Evolutionary conservation across 495 filamentous ascomycete genomes (phyloP), one percentile per base, ranked within the genome.

Genomic region (Penicillium dipodomyicola): DNA sequence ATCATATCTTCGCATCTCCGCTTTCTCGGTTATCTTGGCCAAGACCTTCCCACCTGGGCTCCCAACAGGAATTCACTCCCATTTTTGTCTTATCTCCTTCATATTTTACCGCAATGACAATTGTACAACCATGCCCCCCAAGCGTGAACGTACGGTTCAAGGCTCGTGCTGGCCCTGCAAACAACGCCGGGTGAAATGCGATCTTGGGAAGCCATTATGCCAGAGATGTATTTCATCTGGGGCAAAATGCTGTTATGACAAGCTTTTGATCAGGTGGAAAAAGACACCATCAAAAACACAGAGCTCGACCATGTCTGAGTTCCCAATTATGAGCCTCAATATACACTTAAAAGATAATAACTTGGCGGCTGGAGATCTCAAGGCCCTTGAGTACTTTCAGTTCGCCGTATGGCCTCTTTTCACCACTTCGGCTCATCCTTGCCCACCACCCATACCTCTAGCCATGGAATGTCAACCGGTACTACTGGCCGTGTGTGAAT

Each of bases 131-230:
- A 63, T 67, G 65, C 57, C 65, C 19, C 53, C 56, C 9, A 67
- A 65, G 49, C 65, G 70, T 51, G 62, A 72, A 45, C 64, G 70
- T 43, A 74, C 67, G 7, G 69, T 74, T 45, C 67, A 71, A 43
- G 72, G 71, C 19, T 72, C 71, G 8, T 74, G 70, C 30, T 72
- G 70, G 70, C 61, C 66, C 39, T 74, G 71, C 60, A 74, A 74
- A 50, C 66, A 74, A 29, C 66, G 71, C 23, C 56, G 71, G 25
- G 68, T 72, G 23, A 71, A 72, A 55, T 74, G 71, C 55, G 71
- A 74, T 40, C 58, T 74, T 35, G 27, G 64, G 32, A 49, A 49
- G 19, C 47, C 67, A 25, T 55, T 52, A 17, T 74, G 72, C 54
- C 65, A 62, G 3, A 68, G 68, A 48, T 74, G 72, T 55, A 52